Percentiles rank a stretch among this genome's conserved stretches.
Conservation (phyloP, 306 rosid species). For the Cajanus cajan region DNA sequence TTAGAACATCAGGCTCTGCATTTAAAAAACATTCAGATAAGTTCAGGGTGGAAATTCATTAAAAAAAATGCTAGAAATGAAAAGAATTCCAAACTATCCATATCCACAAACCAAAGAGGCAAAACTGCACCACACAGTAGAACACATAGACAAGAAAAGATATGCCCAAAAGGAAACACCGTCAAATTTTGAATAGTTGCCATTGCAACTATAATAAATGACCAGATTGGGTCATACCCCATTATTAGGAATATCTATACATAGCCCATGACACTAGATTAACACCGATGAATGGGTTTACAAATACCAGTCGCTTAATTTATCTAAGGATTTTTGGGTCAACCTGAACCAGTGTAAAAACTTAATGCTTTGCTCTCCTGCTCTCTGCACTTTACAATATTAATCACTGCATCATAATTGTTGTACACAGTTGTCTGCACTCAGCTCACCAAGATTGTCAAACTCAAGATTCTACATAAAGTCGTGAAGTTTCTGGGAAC, state of each 20-base stretch:
- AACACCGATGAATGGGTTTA: not conserved
- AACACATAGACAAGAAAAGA: not conserved
- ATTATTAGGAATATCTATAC: conserved; percentile 1
- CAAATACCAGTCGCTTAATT: not conserved
- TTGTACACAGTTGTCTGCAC: too few relatives aligned
- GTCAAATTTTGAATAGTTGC: not conserved
- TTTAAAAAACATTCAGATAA: conserved; percentile 25
- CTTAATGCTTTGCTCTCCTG: not conserved
- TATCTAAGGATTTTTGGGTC: not conserved
- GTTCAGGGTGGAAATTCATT: not conserved
- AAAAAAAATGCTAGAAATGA: not conserved
- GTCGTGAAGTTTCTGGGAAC: too few relatives aligned
- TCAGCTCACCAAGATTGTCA: too few relatives aligned
- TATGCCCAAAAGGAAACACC: not conserved
- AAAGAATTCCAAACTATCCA: not conserved
- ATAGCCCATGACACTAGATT: not conserved
- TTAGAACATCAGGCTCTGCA: conserved; percentile 95
- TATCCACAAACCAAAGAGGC: not conserved
- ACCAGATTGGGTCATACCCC: not conserved
- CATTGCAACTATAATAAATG: not conserved
- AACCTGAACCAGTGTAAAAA: not conserved
- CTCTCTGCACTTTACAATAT: not conserved
- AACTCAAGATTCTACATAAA: too few relatives aligned
- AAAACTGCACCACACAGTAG: not conserved
- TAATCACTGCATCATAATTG: not conserved